Percentiles rank a stretch among this genome's conserved stretches.
Conservation (phyloP, 129 eudicot genomes). For the sunflower (Helianthus annuus) region DNA sequence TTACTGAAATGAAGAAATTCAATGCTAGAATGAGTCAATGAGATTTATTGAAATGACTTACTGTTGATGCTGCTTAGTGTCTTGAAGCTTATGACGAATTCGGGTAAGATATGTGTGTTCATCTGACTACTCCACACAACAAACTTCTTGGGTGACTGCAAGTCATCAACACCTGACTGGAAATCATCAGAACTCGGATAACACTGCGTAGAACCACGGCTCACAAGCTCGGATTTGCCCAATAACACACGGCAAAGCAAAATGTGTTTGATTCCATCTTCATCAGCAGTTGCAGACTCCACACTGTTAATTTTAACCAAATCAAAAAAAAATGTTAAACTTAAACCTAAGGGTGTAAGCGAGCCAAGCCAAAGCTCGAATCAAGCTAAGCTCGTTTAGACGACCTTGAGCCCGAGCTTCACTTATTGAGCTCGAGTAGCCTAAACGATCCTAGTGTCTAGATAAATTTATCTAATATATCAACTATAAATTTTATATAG, state of each 20-base stretch:
- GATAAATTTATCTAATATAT: too few relatives aligned
- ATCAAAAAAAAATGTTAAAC: not conserved
- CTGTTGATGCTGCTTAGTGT: conserved; percentile 25
- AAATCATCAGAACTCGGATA: conserved; percentile 68
- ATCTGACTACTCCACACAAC: conserved; percentile 63
- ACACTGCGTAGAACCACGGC: conserved; percentile 49
- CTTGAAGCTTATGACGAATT: conserved; percentile 61
- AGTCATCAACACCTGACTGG: conserved; percentile 59
- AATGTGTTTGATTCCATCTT: conserved; percentile 59
- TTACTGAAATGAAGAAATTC: not conserved
- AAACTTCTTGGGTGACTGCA: conserved; percentile 42
- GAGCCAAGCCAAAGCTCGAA: too few relatives aligned
- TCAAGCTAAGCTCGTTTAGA: too few relatives aligned
- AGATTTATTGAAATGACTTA: conserved; percentile 24
- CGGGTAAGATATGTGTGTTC: conserved; percentile 70
- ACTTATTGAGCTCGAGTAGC: too few relatives aligned
- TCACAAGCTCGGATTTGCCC: conserved; percentile 58
- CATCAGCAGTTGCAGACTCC: conserved; percentile 48
- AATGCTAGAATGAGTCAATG: not conserved
- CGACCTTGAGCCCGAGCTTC: too few relatives aligned
- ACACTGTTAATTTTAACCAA: conserved; percentile 32
- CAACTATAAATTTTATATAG: too few relatives aligned
- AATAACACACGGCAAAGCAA: conserved; percentile 73
- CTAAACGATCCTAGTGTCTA: too few relatives aligned
- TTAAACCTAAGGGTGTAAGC: not conserved